Base-by-base conservation (phyloP, 1,284 basidiomycete species). In the Cyathus olla region DNA sequence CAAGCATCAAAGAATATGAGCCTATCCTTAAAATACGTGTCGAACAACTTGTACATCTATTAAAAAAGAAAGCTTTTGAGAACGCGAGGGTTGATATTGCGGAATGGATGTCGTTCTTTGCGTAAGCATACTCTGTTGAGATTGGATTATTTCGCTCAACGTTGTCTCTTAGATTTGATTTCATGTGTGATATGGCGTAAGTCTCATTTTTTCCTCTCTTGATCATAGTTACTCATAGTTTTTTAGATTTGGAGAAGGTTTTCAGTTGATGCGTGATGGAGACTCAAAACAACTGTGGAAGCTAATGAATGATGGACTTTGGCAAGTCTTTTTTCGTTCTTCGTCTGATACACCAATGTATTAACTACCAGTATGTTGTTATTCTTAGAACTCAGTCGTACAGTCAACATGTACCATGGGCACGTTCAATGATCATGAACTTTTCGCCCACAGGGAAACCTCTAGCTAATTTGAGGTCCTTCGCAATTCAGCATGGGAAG, bases 101-200 rank as follows among this genome's bases (percentile, higher is more conserved):
- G 0, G 61, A 76, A n/a, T 85, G 80, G 80, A 72, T 88, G 54
- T 81, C 77, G 62, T 88, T 76, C 59, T 87, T 88, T 70, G 76
- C 85, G 85, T 89, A 69, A 63, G 85, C 64, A 28, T 60, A 3
- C 40, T n/a, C n/a, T n/a, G n/a, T n/a, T 35, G 31, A 8, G 31
- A 35, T 35, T 35, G 13, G n/a, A n/a, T n/a, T n/a, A n/a, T n/a
- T n/a, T n/a, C n/a, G 21, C 8, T n/a, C 27, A 27, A 6, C 37
- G 22, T 22, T 31, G 19, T 11, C 39, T 40, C 39, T 40, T 21
- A 87, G 88, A 21, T 87, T 85, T 59, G 89, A 90, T 68, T 83
- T 90, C 60, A 88, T 89, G 87, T 85, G 85, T 26, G 86, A 88
- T 63, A 80, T 90, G 74, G 86, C 82, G 87, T 89, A 71, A 70